Evolutionary conservation across 176 grass and related monocot genomes (phyloP), one percentile per base, ranked within the genome.

Genomic region (Saccharum spontaneum): DNA sequence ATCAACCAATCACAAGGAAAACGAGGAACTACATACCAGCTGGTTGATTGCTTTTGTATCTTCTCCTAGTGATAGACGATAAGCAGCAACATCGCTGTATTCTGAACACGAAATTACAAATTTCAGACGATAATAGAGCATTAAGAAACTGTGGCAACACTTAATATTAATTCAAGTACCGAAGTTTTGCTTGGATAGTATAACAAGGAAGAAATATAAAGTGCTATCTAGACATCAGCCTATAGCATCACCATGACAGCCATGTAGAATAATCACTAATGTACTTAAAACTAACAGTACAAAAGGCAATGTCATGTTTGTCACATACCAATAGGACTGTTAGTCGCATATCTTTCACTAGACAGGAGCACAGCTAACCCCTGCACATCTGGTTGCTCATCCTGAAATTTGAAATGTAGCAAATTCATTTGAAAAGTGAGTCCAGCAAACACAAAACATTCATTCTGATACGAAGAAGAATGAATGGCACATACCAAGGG

Each of bases 1-100:
- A 80, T 77, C 38, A 77, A 45, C 6, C 54, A 81, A 80, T 81
- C 59, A 26, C 57, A 59, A 45, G 76, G 17, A 82, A 71, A 89
- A 82, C 69, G 52, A 71, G 38, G 4, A 83, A 81, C 41, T 69
- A 87, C 70, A 36, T 94, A 98, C 96, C 91, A 98, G 81, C 82
- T 98, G 96, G 70, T 98, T 98, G 86, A 98, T 95, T 64, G 93
- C 96, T 95, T 98, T 98, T 75, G 96, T 98, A 86, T 98, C 96
- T 90, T 98, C 96, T 79, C 89, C 91, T 64, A 98, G 69, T 52
- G 96, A 95, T 72, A 98, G 88, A 40, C 96, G 91, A 65, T 98
- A 98, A 40, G 96, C 93, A 78, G 96, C 96, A 60, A 98, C 96
- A 89, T 98, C 96, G 34, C 93, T 87, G 75, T 94, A 98, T 31